These are phyloP conservation scores for Pseudocercospora cruenta DNA, from an alignment of 2,329 filamentous ascomycete genomes.

Conservation along the genomic window DNA sequence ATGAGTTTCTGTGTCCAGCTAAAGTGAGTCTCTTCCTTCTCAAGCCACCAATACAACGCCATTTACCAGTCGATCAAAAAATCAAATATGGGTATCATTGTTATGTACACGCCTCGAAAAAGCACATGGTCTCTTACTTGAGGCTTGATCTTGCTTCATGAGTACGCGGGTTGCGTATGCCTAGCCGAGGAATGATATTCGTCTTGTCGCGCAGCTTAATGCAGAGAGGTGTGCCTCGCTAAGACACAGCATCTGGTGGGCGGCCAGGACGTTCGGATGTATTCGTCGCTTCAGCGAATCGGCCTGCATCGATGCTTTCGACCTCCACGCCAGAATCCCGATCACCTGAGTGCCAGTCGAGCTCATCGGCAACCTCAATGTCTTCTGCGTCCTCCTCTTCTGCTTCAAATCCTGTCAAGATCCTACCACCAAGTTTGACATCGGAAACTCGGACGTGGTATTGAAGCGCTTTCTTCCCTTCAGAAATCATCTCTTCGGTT, in stretches of 20 bases:
- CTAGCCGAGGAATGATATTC: neutral
- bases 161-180: neutral
- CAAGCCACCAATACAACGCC: neutral
- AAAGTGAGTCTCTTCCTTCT: neutral
- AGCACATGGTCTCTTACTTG: neutral
- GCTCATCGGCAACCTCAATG: neutral
- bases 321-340: conserved; percentile 40
- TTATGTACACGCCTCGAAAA: conserved; percentile 1
- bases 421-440: conserved; percentile 77
- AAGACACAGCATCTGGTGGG: conserved; percentile 22
- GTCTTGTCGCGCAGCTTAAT: neutral
- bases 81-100: conserved; percentile 4
- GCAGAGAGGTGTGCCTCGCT: neutral
- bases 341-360: conserved; percentile 27
- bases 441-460: conserved; percentile 81
- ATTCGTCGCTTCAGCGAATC: conserved; percentile 16
- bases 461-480: conserved; percentile 83
- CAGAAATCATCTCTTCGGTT: conserved; percentile 87
- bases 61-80: neutral
- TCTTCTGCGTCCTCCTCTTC: conserved; percentile 29
- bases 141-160: neutral
- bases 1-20: neutral
- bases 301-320: conserved; percentile 26
- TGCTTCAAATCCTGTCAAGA: conserved; percentile 65
- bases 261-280: conserved; percentile 22